A percentile compares a stretch with the other conserved stretches of the same genome.
Evolutionary conservation across 2,329 filamentous ascomycete species (phyloP).

Genomic region (Didymella pinodella): DNA sequence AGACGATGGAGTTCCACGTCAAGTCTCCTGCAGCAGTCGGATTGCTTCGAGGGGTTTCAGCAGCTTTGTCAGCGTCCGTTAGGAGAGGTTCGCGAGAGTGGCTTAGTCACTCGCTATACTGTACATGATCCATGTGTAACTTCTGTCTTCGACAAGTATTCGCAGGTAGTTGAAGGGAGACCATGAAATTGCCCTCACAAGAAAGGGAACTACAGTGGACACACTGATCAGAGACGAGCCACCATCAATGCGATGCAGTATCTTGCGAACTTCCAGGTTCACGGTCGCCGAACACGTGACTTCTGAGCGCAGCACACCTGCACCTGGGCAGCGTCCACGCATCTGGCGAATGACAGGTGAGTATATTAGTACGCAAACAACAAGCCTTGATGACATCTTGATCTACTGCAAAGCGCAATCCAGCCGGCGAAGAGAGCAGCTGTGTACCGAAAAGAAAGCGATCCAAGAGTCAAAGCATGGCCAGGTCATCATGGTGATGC

Average conservation of each 20-base stretch:
- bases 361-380: neutral
- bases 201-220: no score
- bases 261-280: neutral
- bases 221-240: neutral
- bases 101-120: conserved; percentile 1
- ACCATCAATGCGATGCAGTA: neutral
- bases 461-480: neutral
- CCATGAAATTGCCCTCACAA: neutral
- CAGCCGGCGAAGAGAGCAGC: neutral
- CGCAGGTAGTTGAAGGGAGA: neutral
- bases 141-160: neutral
- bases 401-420: neutral
- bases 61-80: conserved; percentile 3
- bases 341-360: neutral
- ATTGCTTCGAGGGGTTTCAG: conserved; percentile 1
- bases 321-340: neutral
- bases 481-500: neutral
- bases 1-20: neutral
- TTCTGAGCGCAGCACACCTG: neutral
- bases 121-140: neutral
- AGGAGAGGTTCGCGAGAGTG: neutral
- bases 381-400: no score
- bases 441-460: neutral
- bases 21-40: neutral
- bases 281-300: neutral